Conservation (phyloP, 176 grass and related monocot species). For the Cocos nucifera region DNA sequence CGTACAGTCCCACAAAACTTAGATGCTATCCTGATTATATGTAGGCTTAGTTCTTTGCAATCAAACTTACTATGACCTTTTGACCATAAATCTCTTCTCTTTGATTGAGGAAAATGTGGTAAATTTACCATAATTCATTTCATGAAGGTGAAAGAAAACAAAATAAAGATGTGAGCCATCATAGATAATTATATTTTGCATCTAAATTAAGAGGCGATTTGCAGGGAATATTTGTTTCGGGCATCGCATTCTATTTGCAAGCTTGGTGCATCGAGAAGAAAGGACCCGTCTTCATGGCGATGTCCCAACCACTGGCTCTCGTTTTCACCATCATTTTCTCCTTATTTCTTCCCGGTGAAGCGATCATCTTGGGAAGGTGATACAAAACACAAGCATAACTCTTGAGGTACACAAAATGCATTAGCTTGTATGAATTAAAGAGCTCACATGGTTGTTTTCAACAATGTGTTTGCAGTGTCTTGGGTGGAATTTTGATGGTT, state of each 20-base stretch:
- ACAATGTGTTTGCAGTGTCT: conserved; percentile 32
- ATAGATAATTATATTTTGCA: no score
- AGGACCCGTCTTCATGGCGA: conserved; percentile 40
- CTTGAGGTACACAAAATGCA: not conserved
- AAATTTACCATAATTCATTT: no score
- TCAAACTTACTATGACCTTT: no score
- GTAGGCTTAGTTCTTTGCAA: no score
- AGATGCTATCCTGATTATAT: not conserved
- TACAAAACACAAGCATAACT: not conserved
- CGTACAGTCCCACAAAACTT: not conserved
- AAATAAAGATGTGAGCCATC: no score
- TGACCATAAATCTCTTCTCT: no score
- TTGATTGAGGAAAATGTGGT: no score
- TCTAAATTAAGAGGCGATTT: not conserved
- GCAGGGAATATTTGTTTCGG: conserved; percentile 35
- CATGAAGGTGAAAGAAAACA: no score
- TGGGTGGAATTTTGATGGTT: conserved; percentile 46
- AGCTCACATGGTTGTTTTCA: not conserved
- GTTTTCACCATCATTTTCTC: conserved; percentile 36
- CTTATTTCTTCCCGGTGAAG: conserved; percentile 32
- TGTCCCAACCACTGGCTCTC: conserved; percentile 29
- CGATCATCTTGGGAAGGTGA: conserved; percentile 42
- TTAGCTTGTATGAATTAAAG: no score
- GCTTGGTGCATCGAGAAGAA: conserved; percentile 41
- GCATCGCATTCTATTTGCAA: conserved; percentile 49